phyloP scores from a whole-genome alignment of 164 flowering plant species.

The grape (Vitis vinifera) region ASM3070453v1 NC_081805.1:526001-526500 shows the following conservation, averaged over 20 bases:
- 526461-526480: slow-evolving; percentile 29
- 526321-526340: slow-evolving; percentile 14
- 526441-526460: slow-evolving; percentile 18
- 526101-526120: neutral
- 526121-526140: neutral
- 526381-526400: slow-evolving; percentile 72
- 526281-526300: slow-evolving; percentile 60
- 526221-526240: slow-evolving; percentile 23
- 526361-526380: slow-evolving; percentile 86
- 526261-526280: slow-evolving; percentile 32
- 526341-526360: slow-evolving; percentile 66
- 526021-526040: too few relatives aligned
- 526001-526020: too few relatives aligned
- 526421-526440: slow-evolving; percentile 48
- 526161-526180: slow-evolving; percentile 5
- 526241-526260: slow-evolving; percentile 23
- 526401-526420: slow-evolving; percentile 36
- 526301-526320: slow-evolving; percentile 73
- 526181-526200: slow-evolving; percentile 37
- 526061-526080: too few relatives aligned
- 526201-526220: slow-evolving; percentile 38
- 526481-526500: slow-evolving; percentile 46
- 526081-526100: neutral
- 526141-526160: neutral
- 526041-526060: too few relatives aligned